Base-by-base conservation (phyloP, 164 flowering plant genomes). In the Brasenia schreberi region DNA sequence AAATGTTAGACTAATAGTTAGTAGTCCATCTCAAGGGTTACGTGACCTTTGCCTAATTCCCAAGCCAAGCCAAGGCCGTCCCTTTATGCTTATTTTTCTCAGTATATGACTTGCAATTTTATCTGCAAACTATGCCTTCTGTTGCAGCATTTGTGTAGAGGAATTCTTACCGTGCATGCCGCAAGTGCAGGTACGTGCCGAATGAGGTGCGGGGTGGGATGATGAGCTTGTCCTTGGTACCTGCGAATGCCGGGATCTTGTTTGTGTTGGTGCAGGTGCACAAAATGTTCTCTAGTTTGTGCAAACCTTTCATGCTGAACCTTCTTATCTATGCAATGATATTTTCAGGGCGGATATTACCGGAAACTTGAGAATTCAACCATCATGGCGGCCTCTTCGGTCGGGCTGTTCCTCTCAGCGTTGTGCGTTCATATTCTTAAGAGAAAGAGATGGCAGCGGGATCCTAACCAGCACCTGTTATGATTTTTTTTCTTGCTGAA, bases 141-240 rank as follows among this genome's bases (percentile, higher is more conserved):
- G 53, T 5, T 12, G 11, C 16, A 14, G 9, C 56, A 49, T 49
- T 14, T 49, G 16, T 49, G 56, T 14, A 49, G 16, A 14, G 10
- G 56, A 49, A 9, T 49, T 49, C 56, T 10, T n/a, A 58, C 44
- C 58, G 52, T 59, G 18, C 62, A 59, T 59, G 18, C 62, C 58
- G 43, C 60, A 7, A 66, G 12, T 12, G 16, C 78, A 95, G 99
- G 82, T 84, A 87, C 76, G 95, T 95, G 64, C 98, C 97, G 52
- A 85, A 85, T 81, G 87, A 87, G 70, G 71, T 90, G 71, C 96
- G 98, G 67, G 98, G 90, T 67, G 99, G 95, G 70, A 92, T 92
- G 91, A 90, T 88, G 62, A 79, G 96, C 75, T 68, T 92, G 62
- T 88, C 96, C 69, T 74, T 75, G 27, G 92, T 81, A 62, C 96